Evolutionary conservation across 345 rosid species (phyloP).

Genomic region (Brassica carinata): DNA sequence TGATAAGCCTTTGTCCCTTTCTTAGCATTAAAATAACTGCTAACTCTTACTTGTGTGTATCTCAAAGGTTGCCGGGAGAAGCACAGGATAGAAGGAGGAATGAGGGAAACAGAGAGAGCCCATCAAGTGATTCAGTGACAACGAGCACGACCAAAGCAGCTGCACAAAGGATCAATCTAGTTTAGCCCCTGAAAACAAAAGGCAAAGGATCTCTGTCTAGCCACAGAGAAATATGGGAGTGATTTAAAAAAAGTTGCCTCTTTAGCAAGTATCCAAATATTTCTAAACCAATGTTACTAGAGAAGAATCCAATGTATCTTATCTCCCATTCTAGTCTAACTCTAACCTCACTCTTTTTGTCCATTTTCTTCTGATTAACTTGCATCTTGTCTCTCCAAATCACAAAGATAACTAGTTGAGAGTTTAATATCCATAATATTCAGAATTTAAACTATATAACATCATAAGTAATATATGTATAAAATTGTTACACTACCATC

Average conservation of each 20-base stretch:
- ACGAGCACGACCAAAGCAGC: conserved; percentile 15
- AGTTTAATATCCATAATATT: not conserved
- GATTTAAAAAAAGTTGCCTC: no score
- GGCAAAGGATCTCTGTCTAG: conserved; percentile 9
- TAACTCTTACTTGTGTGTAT: not conserved
- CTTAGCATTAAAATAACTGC: not conserved
- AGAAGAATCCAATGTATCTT: not conserved
- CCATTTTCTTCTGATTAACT: not conserved
- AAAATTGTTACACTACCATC: no score
- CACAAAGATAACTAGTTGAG: not conserved
- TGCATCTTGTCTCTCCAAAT: not conserved
- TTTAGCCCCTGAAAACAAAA: conserved; percentile 26
- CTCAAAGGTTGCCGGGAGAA: conserved; percentile 62
- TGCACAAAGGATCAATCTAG: conserved; percentile 36
- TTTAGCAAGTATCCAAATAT: conserved; percentile 16
- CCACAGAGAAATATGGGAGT: conserved; percentile 4
- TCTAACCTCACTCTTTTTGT: not conserved
- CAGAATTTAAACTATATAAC: not conserved
- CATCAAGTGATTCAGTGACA: conserved; percentile 50
- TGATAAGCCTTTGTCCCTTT: not conserved
- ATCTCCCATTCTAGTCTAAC: not conserved
- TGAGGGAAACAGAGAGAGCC: conserved; percentile 53
- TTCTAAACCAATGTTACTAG: not conserved
- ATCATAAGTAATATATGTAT: not conserved
- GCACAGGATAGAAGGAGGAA: conserved; percentile 50